Conservation (phyloP, 345 rosid genomes). For the Eutrema heterophyllum region DNA sequence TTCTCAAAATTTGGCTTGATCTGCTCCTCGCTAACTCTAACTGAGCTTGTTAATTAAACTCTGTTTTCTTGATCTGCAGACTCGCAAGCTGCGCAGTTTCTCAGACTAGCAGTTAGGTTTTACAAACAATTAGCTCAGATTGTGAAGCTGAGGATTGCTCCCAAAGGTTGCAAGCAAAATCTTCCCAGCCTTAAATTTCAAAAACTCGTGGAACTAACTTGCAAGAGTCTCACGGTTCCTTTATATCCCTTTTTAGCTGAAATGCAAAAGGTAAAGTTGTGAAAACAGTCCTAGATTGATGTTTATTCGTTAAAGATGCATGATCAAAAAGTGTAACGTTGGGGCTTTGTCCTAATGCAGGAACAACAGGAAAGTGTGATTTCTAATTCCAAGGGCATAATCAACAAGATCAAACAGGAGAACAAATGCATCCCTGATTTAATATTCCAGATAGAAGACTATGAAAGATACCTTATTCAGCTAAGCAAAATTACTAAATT, state of each 20-base stretch:
- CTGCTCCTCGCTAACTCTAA: background rate
- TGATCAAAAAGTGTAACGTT: background rate
- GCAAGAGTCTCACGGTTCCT: conserved; percentile 70
- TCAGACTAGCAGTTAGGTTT: conserved; percentile 50
- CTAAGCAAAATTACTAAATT: conserved; percentile 69
- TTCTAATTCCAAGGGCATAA: conserved; percentile 44
- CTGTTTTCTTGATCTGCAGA: conserved; percentile 42
- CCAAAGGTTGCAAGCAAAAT: conserved; percentile 71
- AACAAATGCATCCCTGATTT: conserved; percentile 83
- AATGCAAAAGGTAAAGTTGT: conserved; percentile 47
- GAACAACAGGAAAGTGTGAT: conserved; percentile 47
- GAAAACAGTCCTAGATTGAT: background rate
- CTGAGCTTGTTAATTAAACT: conserved; percentile 15
- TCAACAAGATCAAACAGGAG: conserved; percentile 80
- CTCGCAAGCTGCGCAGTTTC: conserved; percentile 59
- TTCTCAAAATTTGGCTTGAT: conserved; percentile 3
- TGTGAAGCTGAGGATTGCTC: conserved; percentile 64
- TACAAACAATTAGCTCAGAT: conserved; percentile 80
- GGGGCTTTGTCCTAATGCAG: conserved; percentile 34
- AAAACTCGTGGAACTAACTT: conserved; percentile 70
- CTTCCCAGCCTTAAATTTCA: conserved; percentile 63
- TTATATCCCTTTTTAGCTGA: conserved; percentile 68
- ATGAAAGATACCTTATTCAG: conserved; percentile 67
- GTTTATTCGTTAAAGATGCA: background rate
- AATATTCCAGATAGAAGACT: conserved; percentile 81